Base-by-base conservation (phyloP, 2,329 filamentous ascomycete species). In the Trematosphaeria pertusa region DNA sequence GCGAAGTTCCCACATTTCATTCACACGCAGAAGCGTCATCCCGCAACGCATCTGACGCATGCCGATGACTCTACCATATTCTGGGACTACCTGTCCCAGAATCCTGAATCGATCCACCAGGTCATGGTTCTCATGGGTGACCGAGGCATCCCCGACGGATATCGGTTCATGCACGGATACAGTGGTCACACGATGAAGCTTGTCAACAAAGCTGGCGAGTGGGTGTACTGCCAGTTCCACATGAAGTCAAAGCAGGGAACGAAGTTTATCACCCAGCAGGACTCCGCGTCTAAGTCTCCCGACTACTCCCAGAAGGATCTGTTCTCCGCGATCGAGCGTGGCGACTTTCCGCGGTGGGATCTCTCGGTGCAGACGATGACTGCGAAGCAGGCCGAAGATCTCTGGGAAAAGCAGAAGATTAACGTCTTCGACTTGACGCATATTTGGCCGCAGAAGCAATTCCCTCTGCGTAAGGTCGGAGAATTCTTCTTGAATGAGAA, bases 1-100 rank as follows among this genome's bases (percentile, higher is more conserved):
- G 80, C 84, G 54, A 89, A 90, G 69, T 89, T 88, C 64, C 87
- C 87, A 18, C 75, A 86, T 62, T 86, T 89, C 62, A 89, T 89
- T 42, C 87, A 89, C 65, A 88, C 86, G 0, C 87, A 89, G 67
- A 89, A 89, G 77, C 78, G 87, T n/a, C 77, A 90, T 61, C 87
- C 87, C 0, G 80, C 84, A 56, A 89, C 85, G 3, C 84, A 89
- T 64, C 71, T 88, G 5, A 85, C 83, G 37, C 83, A 88, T 69
- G 84, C 86, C 12, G 79, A 82, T 38, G 80, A 84, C 50, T 77
- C 78, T 10, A 86, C 83, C 40, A 83, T 84, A 75, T 88, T 88
- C 72, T 89, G 85, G 85, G 85, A 81, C 54, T 81, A 81, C 52
- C 69, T 79, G 1, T 78, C 73, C 5, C 75, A 81, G 53, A 81